Base-by-base conservation (phyloP, 139 green algal species). In the Volvox africanus region DNA sequence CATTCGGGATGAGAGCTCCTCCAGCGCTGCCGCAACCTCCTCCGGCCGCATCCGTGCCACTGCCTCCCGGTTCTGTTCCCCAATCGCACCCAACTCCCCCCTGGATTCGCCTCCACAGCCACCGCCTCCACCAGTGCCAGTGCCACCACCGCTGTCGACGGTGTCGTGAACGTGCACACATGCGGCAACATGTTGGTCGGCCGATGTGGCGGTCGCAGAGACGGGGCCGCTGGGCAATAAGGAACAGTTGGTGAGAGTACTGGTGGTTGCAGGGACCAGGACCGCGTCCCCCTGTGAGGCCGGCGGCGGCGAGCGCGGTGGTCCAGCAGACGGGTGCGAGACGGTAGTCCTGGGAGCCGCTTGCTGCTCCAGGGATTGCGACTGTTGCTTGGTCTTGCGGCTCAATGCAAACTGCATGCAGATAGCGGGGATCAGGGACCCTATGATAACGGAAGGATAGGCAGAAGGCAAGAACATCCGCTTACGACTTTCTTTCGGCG, bases 351-450 rank as follows among this genome's bases (percentile, higher is more conserved):
- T 61, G 17, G 30, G 68, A 22, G 19, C 12, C 65, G 65, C 2
- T 12, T 24, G 65, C 80, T 87, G 28, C 22, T 32, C 36, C 78
- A 21, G 78, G 17, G 16, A 17, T 35, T 55, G 32, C 37, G 62
- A 44, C 0, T 76, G 73, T 75, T 89, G 87, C 89, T 92, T 69
- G 33, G 86, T 65, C 69, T 91, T 91, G 61, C 87, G 87, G 36
- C 91, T 89, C 13, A 93, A 26, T 0, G 91, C 87, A 62, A 93
- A 93, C 91, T 91, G 90, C 71, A 30, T 55, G 9, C 44, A 55
- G 44, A 9, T 5, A 55, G 44, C 44, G 9, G 44, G 44, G 44
- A 9, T n/a, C 44, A 55, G 44, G 44, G 44, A 55, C 44, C 44
- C n/a, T n/a, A n/a, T n/a, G n/a, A 55, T 9, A 55, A 55, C 9